These are phyloP conservation scores for Coemansia sp. DNA, from an alignment of 192 early-diverging fungal species.

Conservation along the genomic window DNA sequence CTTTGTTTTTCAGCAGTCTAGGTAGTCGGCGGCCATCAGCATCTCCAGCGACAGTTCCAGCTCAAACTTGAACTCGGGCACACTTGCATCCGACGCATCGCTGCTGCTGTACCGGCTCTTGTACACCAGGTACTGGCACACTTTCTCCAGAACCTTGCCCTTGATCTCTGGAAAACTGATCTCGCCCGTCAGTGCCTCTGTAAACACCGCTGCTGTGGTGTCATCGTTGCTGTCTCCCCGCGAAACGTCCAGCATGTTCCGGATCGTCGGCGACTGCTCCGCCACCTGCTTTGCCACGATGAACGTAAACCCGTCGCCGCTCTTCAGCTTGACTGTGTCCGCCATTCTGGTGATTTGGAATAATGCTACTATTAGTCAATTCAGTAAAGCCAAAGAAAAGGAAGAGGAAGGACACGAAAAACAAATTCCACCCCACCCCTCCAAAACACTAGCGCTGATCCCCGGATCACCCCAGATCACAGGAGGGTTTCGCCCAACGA, in stretches of 20 bases:
- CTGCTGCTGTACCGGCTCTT: conserved; percentile 63
- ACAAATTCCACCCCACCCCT: background rate
- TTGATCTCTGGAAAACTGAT: conserved; percentile 92
- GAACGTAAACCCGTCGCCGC: conserved; percentile 89
- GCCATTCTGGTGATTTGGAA: no score
- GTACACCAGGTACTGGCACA: conserved; percentile 93
- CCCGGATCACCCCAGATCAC: no score
- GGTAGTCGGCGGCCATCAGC: conserved; percentile 93
- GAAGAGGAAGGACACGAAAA: background rate
- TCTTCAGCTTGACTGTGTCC: conserved; percentile 60
- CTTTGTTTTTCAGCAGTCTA: conserved; percentile 73
- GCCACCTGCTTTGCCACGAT: conserved; percentile 85
- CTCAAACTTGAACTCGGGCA: conserved; percentile 87
- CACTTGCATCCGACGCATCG: conserved; percentile 26
- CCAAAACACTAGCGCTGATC: no score
- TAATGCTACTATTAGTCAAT: background rate
- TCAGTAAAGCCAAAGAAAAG: background rate
- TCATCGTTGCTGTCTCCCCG: conserved; percentile 41
- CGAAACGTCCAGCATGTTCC: conserved; percentile 90
- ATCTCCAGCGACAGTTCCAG: conserved; percentile 87
- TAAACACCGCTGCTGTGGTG: conserved; percentile 75
- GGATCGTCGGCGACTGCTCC: conserved; percentile 88
- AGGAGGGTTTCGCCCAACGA: conserved; percentile 83
- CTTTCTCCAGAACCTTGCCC: conserved; percentile 87
- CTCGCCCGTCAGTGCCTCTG: conserved; percentile 84